These are phyloP conservation scores for Cucurbita maxima DNA, from an alignment of 306 rosid species.

Conservation along the genomic window DNA sequence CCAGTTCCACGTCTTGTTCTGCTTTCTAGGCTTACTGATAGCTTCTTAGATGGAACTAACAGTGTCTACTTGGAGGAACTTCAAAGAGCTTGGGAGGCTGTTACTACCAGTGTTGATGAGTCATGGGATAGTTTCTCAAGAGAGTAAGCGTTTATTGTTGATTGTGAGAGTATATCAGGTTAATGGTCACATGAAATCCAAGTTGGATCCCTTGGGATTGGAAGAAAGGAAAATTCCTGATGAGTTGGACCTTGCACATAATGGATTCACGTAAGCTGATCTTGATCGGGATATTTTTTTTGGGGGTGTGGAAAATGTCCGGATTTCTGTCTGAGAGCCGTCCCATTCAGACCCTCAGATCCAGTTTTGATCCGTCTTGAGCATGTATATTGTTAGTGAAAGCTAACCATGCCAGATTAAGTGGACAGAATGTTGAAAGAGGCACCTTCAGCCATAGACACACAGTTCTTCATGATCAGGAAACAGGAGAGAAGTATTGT, in stretches of 20 bases:
- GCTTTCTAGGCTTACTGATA: slow-evolving; percentile 70
- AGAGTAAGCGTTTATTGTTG: slow-evolving; percentile 87
- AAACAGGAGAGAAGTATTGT: slow-evolving; percentile 72
- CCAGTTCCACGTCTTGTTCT: slow-evolving; percentile 77
- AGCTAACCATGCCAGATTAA: slow-evolving; percentile 86
- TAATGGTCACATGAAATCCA: slow-evolving; percentile 80
- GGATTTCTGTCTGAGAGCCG: slow-evolving; percentile 96
- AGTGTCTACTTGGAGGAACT: slow-evolving; percentile 90
- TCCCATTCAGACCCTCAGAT: slow-evolving; percentile 78
- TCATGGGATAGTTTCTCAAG: slow-evolving; percentile 98
- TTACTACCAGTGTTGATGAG: slow-evolving; percentile 82
- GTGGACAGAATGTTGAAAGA: slow-evolving; percentile 98
- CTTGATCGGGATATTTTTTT: slow-evolving; percentile 89
- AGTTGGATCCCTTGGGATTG: slow-evolving; percentile 68
- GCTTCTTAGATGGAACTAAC: slow-evolving; percentile 86
- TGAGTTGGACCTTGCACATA: slow-evolving; percentile 72
- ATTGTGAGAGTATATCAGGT: slow-evolving; percentile 90
- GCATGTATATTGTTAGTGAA: slow-evolving; percentile 81
- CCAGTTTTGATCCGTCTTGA: slow-evolving; percentile 81
- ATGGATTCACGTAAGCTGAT: slow-evolving; percentile 89
- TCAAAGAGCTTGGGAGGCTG: slow-evolving; percentile 97
- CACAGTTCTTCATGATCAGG: slow-evolving; percentile 79
- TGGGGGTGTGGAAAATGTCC: slow-evolving; percentile 88
- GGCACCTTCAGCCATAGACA: slow-evolving; percentile 97
- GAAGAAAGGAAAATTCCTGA: slow-evolving; percentile 50